These are phyloP conservation scores for Leishmania turanica DNA, from an alignment of 208 protist species.

Conservation along the genomic window DNA sequence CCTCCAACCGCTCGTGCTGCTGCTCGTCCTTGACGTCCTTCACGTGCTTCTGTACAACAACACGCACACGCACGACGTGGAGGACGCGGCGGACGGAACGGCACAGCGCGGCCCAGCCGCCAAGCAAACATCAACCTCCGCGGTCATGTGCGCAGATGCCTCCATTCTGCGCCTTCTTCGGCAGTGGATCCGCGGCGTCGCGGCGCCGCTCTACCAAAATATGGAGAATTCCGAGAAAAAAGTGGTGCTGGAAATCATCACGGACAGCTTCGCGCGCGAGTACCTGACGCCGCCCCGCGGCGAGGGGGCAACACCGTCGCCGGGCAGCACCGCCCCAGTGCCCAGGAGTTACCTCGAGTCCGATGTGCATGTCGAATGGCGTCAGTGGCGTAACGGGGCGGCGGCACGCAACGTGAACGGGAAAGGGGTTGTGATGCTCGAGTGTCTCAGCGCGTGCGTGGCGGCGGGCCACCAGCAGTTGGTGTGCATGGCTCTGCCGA, in stretches of 20 bases:
- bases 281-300: slow-evolving; percentile 8
- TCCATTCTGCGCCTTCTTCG: slow-evolving; percentile 6
- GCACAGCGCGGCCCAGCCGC: neutral
- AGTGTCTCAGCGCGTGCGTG: slow-evolving; percentile 3
- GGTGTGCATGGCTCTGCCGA: neutral
- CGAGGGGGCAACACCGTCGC: neutral
- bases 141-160: neutral
- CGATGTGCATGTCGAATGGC: slow-evolving; percentile 15
- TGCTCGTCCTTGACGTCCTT: slow-evolving; percentile 57
- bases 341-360: slow-evolving; percentile 3
- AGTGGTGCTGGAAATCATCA: neutral
- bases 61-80: neutral
- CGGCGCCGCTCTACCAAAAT: slow-evolving; percentile 10
- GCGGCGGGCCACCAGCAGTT: neutral
- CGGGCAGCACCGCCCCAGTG: neutral
- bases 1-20: slow-evolving; percentile 34
- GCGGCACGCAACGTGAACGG: neutral
- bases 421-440: neutral
- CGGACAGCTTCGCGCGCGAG: slow-evolving; percentile 5
- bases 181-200: slow-evolving; percentile 26
- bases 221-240: slow-evolving; percentile 1
- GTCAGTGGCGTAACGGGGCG: neutral
- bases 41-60: neutral
- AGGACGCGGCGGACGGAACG: neutral
- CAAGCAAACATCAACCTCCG: neutral